Evolutionary conservation across 2,329 filamentous ascomycete genomes (phyloP), one percentile per base, ranked within the genome.

Genomic region (Taxawa tesnikishii): DNA sequence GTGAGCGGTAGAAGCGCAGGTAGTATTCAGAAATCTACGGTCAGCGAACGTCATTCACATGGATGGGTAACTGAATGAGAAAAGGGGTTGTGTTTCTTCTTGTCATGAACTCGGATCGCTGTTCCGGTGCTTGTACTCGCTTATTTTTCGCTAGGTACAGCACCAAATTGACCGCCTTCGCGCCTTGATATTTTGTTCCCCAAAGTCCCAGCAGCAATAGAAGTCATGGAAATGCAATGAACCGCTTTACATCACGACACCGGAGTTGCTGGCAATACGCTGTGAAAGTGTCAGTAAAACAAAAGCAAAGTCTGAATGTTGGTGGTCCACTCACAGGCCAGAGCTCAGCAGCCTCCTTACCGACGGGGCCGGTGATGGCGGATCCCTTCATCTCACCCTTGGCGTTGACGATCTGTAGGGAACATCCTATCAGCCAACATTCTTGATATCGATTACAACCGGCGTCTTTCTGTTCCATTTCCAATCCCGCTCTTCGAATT

Each of bases 371-470:
- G 54, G 90, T 98, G 65, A 98, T 98, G 65, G 90, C 90, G 48
- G 85, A 94, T 62, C 90, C 90, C 82, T 98, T 98, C 90, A 98
- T 98, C 74, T 98, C 90, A 71, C 90, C 90, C 83, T 98, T 98
- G 68, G 88, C 85, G 76, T 98, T 98, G 75, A 98, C 90, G 59
- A 98, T 98, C 83, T 90, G 58, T 34, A 32, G 26, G n/a, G n/a
- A n/a, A n/a, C n/a, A n/a, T n/a, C n/a, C n/a, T n/a, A n/a, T n/a
- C n/a, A 16, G 21, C 5, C 14, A 34, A 47, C 32, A 48, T 45
- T 41, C 23, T 31, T 34, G 19, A 29, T 14, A 15, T 32, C 17
- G n/a, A n/a, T n/a, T n/a, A n/a, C n/a, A n/a, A n/a, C n/a, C n/a
- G 13, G 29, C 29, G 13, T 33, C 26, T 27, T 9, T 16, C 19